These are phyloP conservation scores for Rhizodiscina lignyota DNA, from an alignment of 495 filamentous ascomycete species.

Conservation along the genomic window DNA sequence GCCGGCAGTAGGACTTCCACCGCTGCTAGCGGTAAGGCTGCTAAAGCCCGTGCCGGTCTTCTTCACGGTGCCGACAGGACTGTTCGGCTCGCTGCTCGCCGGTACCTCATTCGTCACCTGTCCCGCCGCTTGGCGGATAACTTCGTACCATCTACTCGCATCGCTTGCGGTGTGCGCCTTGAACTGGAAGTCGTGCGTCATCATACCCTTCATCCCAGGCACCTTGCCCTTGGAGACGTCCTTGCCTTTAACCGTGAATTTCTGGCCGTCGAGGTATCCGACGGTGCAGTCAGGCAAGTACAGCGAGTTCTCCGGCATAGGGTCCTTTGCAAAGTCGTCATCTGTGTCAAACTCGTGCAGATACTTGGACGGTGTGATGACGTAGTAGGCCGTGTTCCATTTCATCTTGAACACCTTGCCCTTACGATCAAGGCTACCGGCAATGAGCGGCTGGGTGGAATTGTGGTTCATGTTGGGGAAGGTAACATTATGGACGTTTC, in stretches of 20 bases:
- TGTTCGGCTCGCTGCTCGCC: slow-evolving; percentile 10
- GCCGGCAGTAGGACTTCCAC: background rate
- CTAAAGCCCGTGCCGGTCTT: slow-evolving; percentile 72
- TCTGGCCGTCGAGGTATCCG: slow-evolving; percentile 55
- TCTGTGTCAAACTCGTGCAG: slow-evolving; percentile 93
- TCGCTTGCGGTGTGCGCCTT: slow-evolving; percentile 59
- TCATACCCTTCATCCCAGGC: slow-evolving; percentile 40
- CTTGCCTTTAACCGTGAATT: slow-evolving; percentile 93
- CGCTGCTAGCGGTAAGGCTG: slow-evolving; percentile 44
- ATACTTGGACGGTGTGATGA: slow-evolving; percentile 69
- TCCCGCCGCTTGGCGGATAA: slow-evolving; percentile 31
- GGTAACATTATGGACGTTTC: slow-evolving; percentile 49
- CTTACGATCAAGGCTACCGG: slow-evolving; percentile 77
- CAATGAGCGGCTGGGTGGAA: slow-evolving; percentile 66
- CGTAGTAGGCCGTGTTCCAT: slow-evolving; percentile 72
- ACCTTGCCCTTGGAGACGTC: slow-evolving; percentile 49
- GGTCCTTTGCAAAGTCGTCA: slow-evolving; percentile 69
- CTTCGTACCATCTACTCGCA: slow-evolving; percentile 68
- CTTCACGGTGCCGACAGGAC: slow-evolving; percentile 4
- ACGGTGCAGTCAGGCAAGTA: slow-evolving; percentile 84
- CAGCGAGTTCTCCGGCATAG: slow-evolving; percentile 68
- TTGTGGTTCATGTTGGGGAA: slow-evolving; percentile 82
- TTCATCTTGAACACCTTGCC: slow-evolving; percentile 43
- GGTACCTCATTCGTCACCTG: slow-evolving; percentile 15
- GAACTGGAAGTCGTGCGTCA: slow-evolving; percentile 47